phyloP scores from a whole-genome alignment of 805 yeast species.

The Nakazawaea anatomiae region DNA sequence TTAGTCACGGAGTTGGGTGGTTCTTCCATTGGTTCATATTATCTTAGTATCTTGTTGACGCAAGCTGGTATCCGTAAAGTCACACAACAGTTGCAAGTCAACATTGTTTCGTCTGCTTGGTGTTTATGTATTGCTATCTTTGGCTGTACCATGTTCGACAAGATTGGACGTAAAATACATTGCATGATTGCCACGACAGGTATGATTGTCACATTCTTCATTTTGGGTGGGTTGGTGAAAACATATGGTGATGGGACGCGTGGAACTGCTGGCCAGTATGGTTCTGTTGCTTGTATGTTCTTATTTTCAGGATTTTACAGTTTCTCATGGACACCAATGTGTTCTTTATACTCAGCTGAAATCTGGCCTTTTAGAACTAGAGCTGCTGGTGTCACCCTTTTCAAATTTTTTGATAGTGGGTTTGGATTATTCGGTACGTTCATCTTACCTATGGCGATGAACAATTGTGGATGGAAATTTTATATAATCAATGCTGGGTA shows the following conservation, averaged over 20 bases:
- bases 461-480: slow-evolving; percentile 18
- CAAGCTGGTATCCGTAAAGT: slow-evolving; percentile 20
- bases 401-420: slow-evolving; percentile 18
- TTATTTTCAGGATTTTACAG: slow-evolving; percentile 19
- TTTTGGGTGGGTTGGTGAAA: slow-evolving; percentile 20
- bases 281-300: slow-evolving; percentile 18
- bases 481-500: slow-evolving; percentile 20
- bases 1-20: slow-evolving; percentile 23
- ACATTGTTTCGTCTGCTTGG: slow-evolving; percentile 17
- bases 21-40: slow-evolving; percentile 21
- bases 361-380: slow-evolving; percentile 19
- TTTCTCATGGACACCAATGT: slow-evolving; percentile 21
- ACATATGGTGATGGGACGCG: slow-evolving; percentile 15
- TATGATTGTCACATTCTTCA: slow-evolving; percentile 20
- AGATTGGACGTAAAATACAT: slow-evolving; percentile 18
- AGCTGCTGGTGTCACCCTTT: slow-evolving; percentile 22
- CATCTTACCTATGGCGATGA: slow-evolving; percentile 25
- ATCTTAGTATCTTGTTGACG: slow-evolving; percentile 27
- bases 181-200: slow-evolving; percentile 17
- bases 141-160: slow-evolving; percentile 20
- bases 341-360: slow-evolving; percentile 22
- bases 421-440: slow-evolving; percentile 21
- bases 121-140: slow-evolving; percentile 19
- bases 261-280: slow-evolving; percentile 17
- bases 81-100: slow-evolving; percentile 21